These are phyloP conservation scores for Papiliotrema nemorosa DNA, from an alignment of 1,284 basidiomycete species.

Conservation along the genomic window DNA sequence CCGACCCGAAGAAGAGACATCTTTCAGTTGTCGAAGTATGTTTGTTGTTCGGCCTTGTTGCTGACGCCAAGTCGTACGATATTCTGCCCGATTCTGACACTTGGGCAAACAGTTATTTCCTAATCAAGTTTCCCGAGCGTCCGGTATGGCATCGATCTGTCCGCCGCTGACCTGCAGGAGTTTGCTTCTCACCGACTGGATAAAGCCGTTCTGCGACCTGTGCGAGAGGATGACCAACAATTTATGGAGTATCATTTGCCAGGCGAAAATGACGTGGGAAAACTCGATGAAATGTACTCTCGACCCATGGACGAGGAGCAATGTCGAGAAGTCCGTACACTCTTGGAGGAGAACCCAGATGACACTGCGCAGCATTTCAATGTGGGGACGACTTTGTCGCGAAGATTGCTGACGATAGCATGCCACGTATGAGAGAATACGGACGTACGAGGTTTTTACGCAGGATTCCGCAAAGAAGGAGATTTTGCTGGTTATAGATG, in stretches of 20 bases:
- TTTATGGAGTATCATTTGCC: conserved; percentile 87
- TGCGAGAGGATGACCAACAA: conserved; percentile 73
- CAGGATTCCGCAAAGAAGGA: conserved; percentile 56
- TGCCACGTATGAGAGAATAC: conserved; percentile 34
- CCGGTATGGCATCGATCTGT: conserved; percentile 49
- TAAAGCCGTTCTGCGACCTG: conserved; percentile 78
- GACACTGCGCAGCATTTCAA: conserved; percentile 29
- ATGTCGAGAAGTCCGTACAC: conserved; percentile 15
- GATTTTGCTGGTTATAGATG: conserved; percentile 66
- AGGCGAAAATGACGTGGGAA: conserved; percentile 61
- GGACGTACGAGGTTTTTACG: conserved; percentile 43
- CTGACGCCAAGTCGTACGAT: conserved; percentile 58
- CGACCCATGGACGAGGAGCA: conserved; percentile 21
- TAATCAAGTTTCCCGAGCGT: conserved; percentile 82
- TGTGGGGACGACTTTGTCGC: conserved; percentile 13
- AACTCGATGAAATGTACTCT: conserved; percentile 20
- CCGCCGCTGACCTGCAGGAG: too few species aligned
- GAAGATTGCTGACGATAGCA: conserved; percentile 15
- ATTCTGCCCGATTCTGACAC: conserved; percentile 80
- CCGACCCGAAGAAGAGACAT: conserved; percentile 63
- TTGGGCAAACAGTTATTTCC: conserved; percentile 84
- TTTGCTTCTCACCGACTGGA: conserved; percentile 56
- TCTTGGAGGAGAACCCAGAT: conserved; percentile 18
- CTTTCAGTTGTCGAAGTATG: conserved; percentile 69
- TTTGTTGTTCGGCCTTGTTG: not conserved